Conservation (phyloP, 1,284 basidiomycete genomes). For the Mycena sp. region DNA sequence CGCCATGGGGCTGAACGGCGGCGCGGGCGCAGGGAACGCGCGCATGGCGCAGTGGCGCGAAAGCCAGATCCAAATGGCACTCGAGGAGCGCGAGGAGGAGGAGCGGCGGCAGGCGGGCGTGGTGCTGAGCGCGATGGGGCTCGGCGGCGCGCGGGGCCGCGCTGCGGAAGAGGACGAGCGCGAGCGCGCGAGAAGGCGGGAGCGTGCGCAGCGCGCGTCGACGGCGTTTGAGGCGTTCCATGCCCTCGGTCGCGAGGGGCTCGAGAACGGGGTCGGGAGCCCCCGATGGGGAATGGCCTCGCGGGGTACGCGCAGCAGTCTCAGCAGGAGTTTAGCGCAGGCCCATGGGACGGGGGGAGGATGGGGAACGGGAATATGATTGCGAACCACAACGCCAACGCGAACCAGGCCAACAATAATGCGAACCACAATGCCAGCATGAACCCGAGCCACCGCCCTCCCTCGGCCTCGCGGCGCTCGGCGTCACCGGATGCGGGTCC, state of each 20-base stretch:
- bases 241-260: not conserved
- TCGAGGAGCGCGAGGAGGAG: constrained; percentile 24
- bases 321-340: not conserved
- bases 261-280: not conserved
- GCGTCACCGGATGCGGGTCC: constrained; percentile 15
- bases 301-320: not conserved
- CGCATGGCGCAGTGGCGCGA: constrained; percentile 18
- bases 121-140: constrained; percentile 34
- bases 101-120: constrained; percentile 25
- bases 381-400: too few species aligned
- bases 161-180: not conserved
- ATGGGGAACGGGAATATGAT: too few species aligned
- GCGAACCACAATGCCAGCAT: not conserved
- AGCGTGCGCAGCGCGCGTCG: constrained; percentile 9
- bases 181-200: constrained; percentile 13
- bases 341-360: constrained; percentile 6
- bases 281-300: not conserved
- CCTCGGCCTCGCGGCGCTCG: too few species aligned
- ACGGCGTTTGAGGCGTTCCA: constrained; percentile 19
- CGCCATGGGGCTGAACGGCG: constrained; percentile 30
- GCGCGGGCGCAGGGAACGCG: not conserved
- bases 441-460: not conserved
- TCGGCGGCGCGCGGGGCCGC: constrained; percentile 39
- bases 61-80: not conserved
- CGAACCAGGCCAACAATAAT: not conserved